Conservation (phyloP, 345 rosid genomes). For the Turritis glabra region DNA sequence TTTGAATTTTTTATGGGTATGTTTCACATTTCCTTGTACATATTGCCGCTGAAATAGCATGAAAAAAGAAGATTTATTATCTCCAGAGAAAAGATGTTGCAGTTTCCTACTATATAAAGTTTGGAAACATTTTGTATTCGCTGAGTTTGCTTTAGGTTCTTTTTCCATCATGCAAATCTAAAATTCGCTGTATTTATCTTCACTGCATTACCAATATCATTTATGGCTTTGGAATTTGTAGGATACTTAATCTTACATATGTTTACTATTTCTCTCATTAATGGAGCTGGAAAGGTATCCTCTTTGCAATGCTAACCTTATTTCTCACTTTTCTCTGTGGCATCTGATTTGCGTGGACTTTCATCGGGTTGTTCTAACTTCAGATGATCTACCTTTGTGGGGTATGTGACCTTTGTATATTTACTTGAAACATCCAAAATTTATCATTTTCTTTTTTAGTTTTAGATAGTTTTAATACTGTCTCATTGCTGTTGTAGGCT, state of each 20-base stretch:
- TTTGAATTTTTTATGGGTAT: slow-evolving; percentile 82
- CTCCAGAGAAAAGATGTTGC: background rate
- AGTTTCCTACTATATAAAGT: background rate
- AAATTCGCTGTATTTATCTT: background rate
- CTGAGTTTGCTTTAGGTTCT: background rate
- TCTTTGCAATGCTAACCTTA: slow-evolving; percentile 23
- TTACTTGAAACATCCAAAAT: background rate
- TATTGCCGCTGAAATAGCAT: background rate
- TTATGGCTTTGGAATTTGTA: background rate
- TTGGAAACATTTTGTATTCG: background rate
- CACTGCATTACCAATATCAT: background rate
- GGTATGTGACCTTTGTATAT: slow-evolving; percentile 47
- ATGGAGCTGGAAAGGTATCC: background rate
- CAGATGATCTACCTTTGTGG: slow-evolving; percentile 96
- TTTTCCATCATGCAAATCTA: background rate
- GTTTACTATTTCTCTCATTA: slow-evolving; percentile 2
- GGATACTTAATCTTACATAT: background rate
- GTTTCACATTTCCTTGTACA: slow-evolving; percentile 16
- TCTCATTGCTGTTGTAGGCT: slow-evolving; percentile 51
- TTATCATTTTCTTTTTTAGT: background rate
- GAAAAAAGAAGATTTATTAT: background rate
- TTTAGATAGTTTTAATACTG: background rate
- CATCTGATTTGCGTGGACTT: slow-evolving; percentile 37
- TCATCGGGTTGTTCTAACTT: slow-evolving; percentile 41
- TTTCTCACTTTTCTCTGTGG: slow-evolving; percentile 30